These are phyloP conservation scores for Geotrichum ghanense DNA, from an alignment of 805 yeast species.

Conservation along the genomic window DNA sequence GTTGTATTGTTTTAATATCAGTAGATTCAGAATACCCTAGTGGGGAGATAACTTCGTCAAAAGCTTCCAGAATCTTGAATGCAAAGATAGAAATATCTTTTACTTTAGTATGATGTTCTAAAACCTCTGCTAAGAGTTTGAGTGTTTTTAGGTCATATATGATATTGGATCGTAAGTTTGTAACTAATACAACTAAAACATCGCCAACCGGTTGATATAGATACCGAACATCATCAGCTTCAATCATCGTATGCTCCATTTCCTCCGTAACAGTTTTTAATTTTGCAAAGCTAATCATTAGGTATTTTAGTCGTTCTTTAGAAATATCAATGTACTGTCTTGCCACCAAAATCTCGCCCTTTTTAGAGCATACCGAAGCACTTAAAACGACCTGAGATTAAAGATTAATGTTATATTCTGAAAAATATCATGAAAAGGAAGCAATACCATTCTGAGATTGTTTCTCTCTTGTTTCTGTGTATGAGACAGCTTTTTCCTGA, in stretches of 20 bases:
- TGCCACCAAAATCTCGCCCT: constrained; percentile 84
- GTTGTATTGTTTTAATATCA: constrained; percentile 67
- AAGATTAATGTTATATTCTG: not conserved
- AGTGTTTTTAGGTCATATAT: constrained; percentile 90
- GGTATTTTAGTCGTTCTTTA: constrained; percentile 74
- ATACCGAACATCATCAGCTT: constrained; percentile 82
- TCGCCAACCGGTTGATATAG: constrained; percentile 95
- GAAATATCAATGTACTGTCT: constrained; percentile 83
- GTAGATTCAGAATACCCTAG: constrained; percentile 84
- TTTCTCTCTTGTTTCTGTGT: no score
- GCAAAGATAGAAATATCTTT: constrained; percentile 73
- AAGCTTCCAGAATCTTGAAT: constrained; percentile 81
- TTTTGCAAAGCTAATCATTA: constrained; percentile 76
- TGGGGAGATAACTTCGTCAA: constrained; percentile 77
- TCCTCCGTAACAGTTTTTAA: constrained; percentile 47
- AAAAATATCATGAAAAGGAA: no score
- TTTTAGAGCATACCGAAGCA: constrained; percentile 86
- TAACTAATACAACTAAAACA: constrained; percentile 77
- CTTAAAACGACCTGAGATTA: constrained; percentile 39
- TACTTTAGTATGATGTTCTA: constrained; percentile 56
- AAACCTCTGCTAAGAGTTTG: constrained; percentile 71
- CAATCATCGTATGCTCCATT: constrained; percentile 84
- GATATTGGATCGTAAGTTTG: constrained; percentile 83
- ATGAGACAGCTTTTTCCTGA: no score
- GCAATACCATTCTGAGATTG: no score